These are phyloP conservation scores for Phialocephala sp. DNA, from an alignment of 2,329 filamentous ascomycete genomes.

Conservation along the genomic window DNA sequence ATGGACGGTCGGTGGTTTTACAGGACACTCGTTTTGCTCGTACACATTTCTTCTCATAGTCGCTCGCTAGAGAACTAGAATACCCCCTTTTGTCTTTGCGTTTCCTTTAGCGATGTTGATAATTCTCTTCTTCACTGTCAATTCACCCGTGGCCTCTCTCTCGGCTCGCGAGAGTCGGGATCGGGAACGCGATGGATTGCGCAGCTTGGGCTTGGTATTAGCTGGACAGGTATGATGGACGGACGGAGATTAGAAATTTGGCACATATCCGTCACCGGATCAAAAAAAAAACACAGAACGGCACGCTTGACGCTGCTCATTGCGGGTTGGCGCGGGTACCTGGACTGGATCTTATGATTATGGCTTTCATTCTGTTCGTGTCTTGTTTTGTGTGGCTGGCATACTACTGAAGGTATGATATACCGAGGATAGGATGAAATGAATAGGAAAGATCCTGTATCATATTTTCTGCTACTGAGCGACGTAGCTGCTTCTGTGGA, in stretches of 20 bases:
- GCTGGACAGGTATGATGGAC: not conserved
- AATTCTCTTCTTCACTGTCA: constrained; percentile 29
- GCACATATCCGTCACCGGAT: constrained; percentile 13
- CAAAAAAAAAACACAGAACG: constrained; percentile 11
- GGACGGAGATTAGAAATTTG: constrained; percentile 9
- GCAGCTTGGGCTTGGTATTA: constrained; percentile 10
- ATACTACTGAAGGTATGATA: not conserved
- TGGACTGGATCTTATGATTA: constrained; percentile 9
- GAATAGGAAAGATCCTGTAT: constrained; percentile 14
- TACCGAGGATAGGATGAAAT: constrained; percentile 1
- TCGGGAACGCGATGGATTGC: constrained; percentile 1
- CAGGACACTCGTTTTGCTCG: constrained; percentile 34
- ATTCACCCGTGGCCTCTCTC: not conserved
- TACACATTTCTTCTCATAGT: constrained; percentile 20
- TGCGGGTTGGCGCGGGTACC: not conserved
- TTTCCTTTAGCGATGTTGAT: constrained; percentile 27
- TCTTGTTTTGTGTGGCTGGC: not conserved
- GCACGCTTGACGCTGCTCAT: constrained; percentile 5
- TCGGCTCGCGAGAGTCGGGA: not conserved
- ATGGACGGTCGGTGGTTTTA: constrained; percentile 30
- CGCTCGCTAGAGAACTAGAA: constrained; percentile 33
- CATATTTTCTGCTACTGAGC: constrained; percentile 9
- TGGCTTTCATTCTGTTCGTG: constrained; percentile 8
- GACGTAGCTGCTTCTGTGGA: constrained; percentile 12
- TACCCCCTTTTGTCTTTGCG: constrained; percentile 30